phyloP scores from a whole-genome alignment of 371 early-diverging fungal genomes.

The Lichtheimia ornata region DNA sequence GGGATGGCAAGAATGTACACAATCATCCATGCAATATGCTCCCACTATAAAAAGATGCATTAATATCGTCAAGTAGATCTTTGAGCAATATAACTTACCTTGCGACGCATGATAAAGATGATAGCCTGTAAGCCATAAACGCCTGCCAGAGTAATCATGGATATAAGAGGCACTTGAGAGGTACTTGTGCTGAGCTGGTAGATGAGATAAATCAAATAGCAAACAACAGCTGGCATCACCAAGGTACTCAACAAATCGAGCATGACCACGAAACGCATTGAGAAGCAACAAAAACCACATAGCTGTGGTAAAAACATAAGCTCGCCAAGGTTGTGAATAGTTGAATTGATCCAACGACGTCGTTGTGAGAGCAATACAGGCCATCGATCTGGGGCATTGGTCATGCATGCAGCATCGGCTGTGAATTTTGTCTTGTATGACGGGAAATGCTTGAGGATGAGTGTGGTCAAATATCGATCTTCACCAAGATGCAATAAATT shows the following conservation, averaged over 20 bases:
- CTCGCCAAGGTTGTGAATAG: conserved; percentile 94
- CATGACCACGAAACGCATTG: conserved; percentile 93
- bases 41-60: conserved; percentile 64
- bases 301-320: conserved; percentile 82
- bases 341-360: conserved; percentile 96
- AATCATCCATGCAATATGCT: conserved; percentile 87
- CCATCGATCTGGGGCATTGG: conserved; percentile 94
- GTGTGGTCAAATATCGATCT: conserved; percentile 95
- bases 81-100: conserved; percentile 77
- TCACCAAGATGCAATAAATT: conserved; percentile 83
- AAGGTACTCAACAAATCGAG: conserved; percentile 92
- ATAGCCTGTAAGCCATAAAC: conserved; percentile 88
- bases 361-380: conserved; percentile 81
- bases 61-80: conserved; percentile 82
- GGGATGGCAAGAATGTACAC: conserved; percentile 75
- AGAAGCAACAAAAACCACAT: conserved; percentile 95
- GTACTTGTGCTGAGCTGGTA: conserved; percentile 56
- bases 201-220: conserved; percentile 81
- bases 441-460: conserved; percentile 98
- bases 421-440: conserved; percentile 96
- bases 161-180: conserved; percentile 62
- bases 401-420: conserved; percentile 89
- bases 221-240: conserved; percentile 91
- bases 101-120: conserved; percentile 83
- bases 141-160: conserved; percentile 73